A percentile compares a stretch with the other conserved stretches of the same genome.
Conservation (phyloP, 2,329 filamentous ascomycete genomes). For the Chrysoporthe cubensis region DNA sequence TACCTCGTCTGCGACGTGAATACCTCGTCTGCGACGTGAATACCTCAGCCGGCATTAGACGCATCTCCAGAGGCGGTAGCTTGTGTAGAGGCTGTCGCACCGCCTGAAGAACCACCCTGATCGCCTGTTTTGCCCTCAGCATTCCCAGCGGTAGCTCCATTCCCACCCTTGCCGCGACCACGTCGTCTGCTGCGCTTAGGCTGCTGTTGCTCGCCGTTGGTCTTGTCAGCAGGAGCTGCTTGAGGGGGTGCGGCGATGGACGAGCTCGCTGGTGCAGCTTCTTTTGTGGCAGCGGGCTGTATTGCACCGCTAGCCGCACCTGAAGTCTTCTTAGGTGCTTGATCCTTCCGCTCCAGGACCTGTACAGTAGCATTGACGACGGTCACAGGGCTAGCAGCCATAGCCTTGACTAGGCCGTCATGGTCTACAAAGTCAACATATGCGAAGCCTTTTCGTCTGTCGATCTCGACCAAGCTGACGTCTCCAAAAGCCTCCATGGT, state of each 20-base stretch:
- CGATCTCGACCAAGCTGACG: constrained; percentile 83
- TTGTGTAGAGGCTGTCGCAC: constrained; percentile 13
- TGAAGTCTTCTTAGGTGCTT: constrained; percentile 39
- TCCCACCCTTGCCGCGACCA: constrained; percentile 27
- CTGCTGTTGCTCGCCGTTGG: constrained; percentile 25
- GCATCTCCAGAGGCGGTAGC: constrained; percentile 10
- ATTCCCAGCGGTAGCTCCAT: constrained; percentile 17
- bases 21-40: neutral
- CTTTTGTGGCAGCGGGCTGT: constrained; percentile 10
- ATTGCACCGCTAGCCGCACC: constrained; percentile 13
- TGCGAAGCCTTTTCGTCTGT: constrained; percentile 92
- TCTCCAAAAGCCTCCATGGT: constrained; percentile 75
- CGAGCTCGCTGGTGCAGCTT: constrained; percentile 4
- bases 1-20: neutral
- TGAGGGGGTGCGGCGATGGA: constrained; percentile 8
- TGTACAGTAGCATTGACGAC: constrained; percentile 87
- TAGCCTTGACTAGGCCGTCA: constrained; percentile 74
- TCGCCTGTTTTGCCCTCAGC: constrained; percentile 19
- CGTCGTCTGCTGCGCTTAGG: constrained; percentile 28
- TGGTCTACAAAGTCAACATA: constrained; percentile 86
- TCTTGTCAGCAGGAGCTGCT: constrained; percentile 22
- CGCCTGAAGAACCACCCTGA: constrained; percentile 10
- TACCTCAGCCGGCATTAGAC: constrained; percentile 21
- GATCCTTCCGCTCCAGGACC: constrained; percentile 79
- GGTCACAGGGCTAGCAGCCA: constrained; percentile 78